These are phyloP conservation scores for Carnegiea gigantea DNA, from an alignment of 179 eudicot genomes.

Conservation along the genomic window DNA sequence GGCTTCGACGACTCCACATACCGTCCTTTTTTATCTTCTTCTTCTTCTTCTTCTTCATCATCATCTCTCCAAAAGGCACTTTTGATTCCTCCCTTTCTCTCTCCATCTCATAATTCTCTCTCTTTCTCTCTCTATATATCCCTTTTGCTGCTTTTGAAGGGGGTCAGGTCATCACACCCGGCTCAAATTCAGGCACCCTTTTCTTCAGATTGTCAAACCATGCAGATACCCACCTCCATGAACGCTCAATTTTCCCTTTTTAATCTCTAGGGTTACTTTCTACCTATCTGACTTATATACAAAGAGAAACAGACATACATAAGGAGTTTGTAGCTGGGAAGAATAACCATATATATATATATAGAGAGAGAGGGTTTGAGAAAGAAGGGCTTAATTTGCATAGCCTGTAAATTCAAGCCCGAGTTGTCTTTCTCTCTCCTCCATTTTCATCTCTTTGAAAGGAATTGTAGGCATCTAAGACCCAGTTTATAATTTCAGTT, in stretches of 20 bases:
- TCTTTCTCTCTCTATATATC: background rate
- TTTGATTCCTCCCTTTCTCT: background rate
- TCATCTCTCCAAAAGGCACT: conserved; percentile 17
- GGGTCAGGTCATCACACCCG: background rate
- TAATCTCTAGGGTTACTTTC: conserved; percentile 23
- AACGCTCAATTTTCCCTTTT: conserved; percentile 34
- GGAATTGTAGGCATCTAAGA: background rate
- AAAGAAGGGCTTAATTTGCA: background rate
- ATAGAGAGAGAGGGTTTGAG: background rate
- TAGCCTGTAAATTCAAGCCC: too few species aligned
- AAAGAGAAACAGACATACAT: background rate
- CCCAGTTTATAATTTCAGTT: background rate
- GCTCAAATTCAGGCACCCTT: conserved; percentile 13
- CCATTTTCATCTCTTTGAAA: background rate
- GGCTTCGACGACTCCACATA: conserved; percentile 89
- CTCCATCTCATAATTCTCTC: background rate
- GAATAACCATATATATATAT: background rate
- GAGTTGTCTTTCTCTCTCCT: conserved; percentile 17
- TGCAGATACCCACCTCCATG: conserved; percentile 44
- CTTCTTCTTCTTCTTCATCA: background rate
- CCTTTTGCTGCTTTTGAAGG: background rate
- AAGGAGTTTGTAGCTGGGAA: background rate
- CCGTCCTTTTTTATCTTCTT: conserved; percentile 27
- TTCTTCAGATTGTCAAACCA: conserved; percentile 40
- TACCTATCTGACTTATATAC: background rate